Conservation (phyloP, 331 rosid genomes). For the Arachis monticola region DNA sequence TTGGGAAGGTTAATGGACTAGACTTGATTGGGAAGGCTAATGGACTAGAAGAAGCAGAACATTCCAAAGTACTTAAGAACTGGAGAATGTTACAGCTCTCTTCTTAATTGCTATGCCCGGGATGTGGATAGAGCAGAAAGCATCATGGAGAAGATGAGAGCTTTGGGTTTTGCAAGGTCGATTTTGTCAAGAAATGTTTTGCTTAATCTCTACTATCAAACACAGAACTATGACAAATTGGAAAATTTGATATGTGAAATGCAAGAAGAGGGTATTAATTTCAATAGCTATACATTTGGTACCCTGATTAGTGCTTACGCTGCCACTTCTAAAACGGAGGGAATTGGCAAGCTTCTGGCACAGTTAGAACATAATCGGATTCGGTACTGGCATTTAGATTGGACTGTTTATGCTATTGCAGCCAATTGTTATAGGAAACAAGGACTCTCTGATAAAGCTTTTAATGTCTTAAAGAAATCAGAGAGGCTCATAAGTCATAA, state of each 20-base stretch:
- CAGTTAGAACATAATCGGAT: conserved; percentile 22
- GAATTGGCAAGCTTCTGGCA: conserved; percentile 28
- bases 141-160: conserved; percentile 42
- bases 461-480: background rate
- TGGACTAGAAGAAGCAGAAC: too few relatives aligned
- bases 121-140: conserved; percentile 42
- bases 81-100: conserved; percentile 33
- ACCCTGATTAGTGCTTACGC: conserved; percentile 36
- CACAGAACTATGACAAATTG: conserved; percentile 35
- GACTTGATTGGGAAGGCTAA: too few relatives aligned
- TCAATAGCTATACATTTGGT: conserved; percentile 26
- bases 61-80: background rate
- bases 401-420: conserved; percentile 21
- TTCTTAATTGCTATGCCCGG: conserved; percentile 38
- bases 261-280: conserved; percentile 36
- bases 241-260: conserved; percentile 40
- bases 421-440: conserved; percentile 7
- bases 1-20: too few relatives aligned
- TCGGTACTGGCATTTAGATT: background rate
- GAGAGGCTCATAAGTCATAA: conserved; percentile 30
- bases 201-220: conserved; percentile 40
- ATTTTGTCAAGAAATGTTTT: conserved; percentile 17
- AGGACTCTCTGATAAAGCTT: too few relatives aligned
- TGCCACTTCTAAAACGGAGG: conserved; percentile 35
- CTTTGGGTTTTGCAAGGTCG: conserved; percentile 24